A percentile compares a stretch with the other conserved stretches of the same genome.
These are phyloP conservation scores for Hypomontagnella monticulosa DNA, from an alignment of 495 filamentous ascomycete species.

Conservation along the genomic window DNA sequence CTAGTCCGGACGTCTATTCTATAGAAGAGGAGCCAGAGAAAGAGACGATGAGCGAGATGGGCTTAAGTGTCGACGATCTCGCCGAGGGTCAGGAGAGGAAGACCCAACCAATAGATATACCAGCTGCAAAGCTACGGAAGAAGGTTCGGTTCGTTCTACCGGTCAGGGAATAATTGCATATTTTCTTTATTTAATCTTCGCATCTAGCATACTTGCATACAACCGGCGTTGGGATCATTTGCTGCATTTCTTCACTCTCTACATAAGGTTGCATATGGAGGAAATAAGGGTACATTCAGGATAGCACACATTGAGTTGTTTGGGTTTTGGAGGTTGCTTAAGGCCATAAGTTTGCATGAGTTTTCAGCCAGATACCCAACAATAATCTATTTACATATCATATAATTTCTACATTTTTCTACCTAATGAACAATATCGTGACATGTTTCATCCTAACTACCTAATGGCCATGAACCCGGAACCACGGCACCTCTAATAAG, in stretches of 20 bases:
- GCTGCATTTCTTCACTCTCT: slow-evolving; percentile 3
- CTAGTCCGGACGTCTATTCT: slow-evolving; percentile 61
- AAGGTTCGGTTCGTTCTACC: slow-evolving; percentile 61
- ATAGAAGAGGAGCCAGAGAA: slow-evolving; percentile 62
- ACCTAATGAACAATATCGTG: background rate
- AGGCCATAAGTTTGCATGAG: slow-evolving; percentile 13
- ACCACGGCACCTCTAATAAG: background rate
- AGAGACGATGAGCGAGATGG: slow-evolving; percentile 52
- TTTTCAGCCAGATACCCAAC: slow-evolving; percentile 19
- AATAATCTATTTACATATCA: slow-evolving; percentile 25
- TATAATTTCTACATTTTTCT: background rate
- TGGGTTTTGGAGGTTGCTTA: slow-evolving; percentile 11
- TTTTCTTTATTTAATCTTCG: slow-evolving; percentile 9
- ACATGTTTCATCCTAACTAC: background rate
- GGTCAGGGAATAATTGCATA: slow-evolving; percentile 45
- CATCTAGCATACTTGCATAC: slow-evolving; percentile 32
- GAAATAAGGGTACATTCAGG: slow-evolving; percentile 5
- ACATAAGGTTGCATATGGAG: slow-evolving; percentile 22
- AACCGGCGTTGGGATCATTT: slow-evolving; percentile 30
- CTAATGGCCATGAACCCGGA: background rate
- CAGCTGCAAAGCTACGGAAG: slow-evolving; percentile 60
- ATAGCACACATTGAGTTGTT: slow-evolving; percentile 10
- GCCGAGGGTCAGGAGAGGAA: slow-evolving; percentile 36
- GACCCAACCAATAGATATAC: slow-evolving; percentile 51
- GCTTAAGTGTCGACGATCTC: slow-evolving; percentile 41